Percentiles rank a stretch among this genome's conserved stretches.
Evolutionary conservation across 257 asterid species (phyloP).

Genomic region (Datura wrightii): DNA sequence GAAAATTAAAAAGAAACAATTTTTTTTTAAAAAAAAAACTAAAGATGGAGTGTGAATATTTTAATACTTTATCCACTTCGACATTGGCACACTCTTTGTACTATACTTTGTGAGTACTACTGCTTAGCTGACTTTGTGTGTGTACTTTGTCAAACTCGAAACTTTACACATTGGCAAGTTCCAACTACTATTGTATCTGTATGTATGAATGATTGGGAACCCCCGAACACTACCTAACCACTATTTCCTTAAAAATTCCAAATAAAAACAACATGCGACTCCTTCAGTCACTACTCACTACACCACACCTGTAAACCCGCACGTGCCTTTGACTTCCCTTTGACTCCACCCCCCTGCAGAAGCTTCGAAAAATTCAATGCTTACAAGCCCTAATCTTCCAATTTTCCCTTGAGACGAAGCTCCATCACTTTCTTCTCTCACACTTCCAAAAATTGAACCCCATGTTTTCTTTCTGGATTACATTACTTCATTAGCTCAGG

Average conservation of each 20-base stretch:
- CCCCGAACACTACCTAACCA: neutral
- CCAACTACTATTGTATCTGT: neutral
- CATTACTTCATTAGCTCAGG: slow-evolving; percentile 25
- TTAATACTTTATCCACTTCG: neutral
- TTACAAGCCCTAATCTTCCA: slow-evolving; percentile 31
- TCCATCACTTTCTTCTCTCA: neutral
- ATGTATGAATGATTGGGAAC: neutral
- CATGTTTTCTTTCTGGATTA: neutral
- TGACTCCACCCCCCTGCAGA: slow-evolving; percentile 13
- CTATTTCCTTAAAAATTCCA: slow-evolving; percentile 10
- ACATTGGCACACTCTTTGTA: neutral
- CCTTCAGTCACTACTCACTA: neutral
- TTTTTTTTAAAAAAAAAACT: too few relatives aligned
- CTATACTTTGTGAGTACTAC: neutral
- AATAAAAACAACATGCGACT: slow-evolving; percentile 8
- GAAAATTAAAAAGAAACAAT: too few relatives aligned
- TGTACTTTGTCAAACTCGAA: neutral
- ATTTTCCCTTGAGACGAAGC: neutral
- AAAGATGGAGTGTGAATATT: neutral
- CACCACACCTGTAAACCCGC: slow-evolving; percentile 22
- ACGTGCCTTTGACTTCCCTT: slow-evolving; percentile 22
- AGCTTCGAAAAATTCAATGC: slow-evolving; percentile 18
- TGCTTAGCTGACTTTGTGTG: neutral
- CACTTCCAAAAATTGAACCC: neutral
- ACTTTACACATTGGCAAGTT: neutral